These are phyloP conservation scores for Sideroxylon spinosum DNA, from an alignment of 179 eudicot species.

Conservation along the genomic window DNA sequence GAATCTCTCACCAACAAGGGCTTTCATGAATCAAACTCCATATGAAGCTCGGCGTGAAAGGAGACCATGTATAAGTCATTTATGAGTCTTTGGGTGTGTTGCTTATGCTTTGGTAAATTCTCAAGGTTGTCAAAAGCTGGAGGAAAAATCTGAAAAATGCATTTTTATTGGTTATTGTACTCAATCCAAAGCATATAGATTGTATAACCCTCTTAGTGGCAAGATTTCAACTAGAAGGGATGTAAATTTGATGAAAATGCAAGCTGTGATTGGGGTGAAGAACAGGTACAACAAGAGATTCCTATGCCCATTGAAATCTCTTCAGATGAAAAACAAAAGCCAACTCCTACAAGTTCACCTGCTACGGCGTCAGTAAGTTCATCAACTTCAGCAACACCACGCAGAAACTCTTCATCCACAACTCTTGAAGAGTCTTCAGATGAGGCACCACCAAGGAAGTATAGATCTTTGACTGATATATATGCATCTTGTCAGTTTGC, in stretches of 20 bases:
- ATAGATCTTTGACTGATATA: background rate
- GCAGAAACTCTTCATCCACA: background rate
- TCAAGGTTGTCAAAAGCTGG: background rate
- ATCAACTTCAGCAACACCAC: background rate
- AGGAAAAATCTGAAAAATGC: too few relatives aligned
- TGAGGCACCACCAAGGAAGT: background rate
- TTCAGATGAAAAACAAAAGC: background rate
- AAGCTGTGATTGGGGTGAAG: background rate
- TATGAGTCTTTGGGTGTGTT: background rate
- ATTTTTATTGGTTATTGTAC: background rate
- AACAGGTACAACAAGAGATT: background rate
- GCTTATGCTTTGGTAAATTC: background rate
- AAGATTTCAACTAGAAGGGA: background rate
- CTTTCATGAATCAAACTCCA: conserved; percentile 8
- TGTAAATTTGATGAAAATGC: conserved; percentile 1
- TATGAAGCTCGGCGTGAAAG: conserved; percentile 9
- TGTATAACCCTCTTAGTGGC: background rate
- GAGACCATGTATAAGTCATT: conserved; percentile 12
- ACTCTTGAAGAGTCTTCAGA: background rate
- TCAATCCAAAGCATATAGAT: conserved; percentile 3
- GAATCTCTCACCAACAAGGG: background rate
- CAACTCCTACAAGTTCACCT: background rate
- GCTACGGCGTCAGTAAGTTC: background rate
- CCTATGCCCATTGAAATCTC: background rate
- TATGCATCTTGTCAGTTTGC: conserved; percentile 7